These are phyloP conservation scores for Starmera quercuum DNA, from an alignment of 805 yeast genomes.

Conservation along the genomic window DNA sequence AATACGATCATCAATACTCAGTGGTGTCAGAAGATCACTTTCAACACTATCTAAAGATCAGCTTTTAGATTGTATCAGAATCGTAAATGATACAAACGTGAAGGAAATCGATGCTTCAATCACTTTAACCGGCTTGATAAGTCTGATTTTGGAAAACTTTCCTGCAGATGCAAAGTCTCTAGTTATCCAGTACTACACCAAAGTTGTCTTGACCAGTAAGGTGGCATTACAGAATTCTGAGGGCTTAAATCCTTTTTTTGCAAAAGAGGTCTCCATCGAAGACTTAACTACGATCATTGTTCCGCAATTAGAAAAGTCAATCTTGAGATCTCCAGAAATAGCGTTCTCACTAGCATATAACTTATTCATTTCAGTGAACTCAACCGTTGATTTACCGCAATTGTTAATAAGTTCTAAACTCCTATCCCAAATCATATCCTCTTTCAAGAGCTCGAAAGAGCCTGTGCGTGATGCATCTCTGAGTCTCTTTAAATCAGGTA, in stretches of 20 bases:
- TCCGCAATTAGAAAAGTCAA: constrained; percentile 65
- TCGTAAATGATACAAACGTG: constrained; percentile 8
- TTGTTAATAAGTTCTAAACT: constrained; percentile 38
- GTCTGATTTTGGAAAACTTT: constrained; percentile 19
- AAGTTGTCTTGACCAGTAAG: constrained; percentile 40
- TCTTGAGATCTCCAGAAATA: constrained; percentile 71
- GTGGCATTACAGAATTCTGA: constrained; percentile 27
- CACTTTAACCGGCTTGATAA: constrained; percentile 28
- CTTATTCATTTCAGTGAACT: constrained; percentile 29
- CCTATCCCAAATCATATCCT: constrained; percentile 40
- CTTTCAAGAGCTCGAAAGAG: constrained; percentile 66
- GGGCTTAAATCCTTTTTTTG: constrained; percentile 38
- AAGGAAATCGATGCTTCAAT: constrained; percentile 25
- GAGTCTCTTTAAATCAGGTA: constrained; percentile 21
- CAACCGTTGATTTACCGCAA: constrained; percentile 33
- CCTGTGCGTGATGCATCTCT: constrained; percentile 35
- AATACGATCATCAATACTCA: constrained; percentile 27
- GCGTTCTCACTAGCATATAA: constrained; percentile 52
- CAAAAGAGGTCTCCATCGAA: constrained; percentile 31
- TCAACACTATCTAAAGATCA: constrained; percentile 15
- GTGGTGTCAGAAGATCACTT: constrained; percentile 19
- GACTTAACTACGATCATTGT: constrained; percentile 32
- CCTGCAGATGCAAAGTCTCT: constrained; percentile 16
- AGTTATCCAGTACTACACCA: constrained; percentile 23
- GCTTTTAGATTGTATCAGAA: constrained; percentile 7